Percentiles rank a stretch among this genome's conserved stretches.
Conservation (phyloP, 306 rosid species). For the Trifolium subterraneum region DNA sequence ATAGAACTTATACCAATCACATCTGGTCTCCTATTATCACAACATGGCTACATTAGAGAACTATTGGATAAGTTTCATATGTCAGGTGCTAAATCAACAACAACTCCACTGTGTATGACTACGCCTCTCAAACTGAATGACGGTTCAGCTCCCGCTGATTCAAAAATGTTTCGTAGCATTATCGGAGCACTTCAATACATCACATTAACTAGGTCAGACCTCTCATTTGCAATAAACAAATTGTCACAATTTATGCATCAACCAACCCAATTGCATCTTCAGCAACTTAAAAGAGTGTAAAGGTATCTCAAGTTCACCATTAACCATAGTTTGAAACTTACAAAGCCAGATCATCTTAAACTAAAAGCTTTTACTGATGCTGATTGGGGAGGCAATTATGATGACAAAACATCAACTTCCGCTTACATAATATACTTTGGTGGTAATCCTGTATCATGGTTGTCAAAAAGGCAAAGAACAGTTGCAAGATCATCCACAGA, state of each 20-base stretch:
- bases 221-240: too few relatives aligned
- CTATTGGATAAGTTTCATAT: neutral
- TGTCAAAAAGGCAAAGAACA: neutral
- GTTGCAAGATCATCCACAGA: neutral
- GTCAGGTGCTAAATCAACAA: too few relatives aligned
- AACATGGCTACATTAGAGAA: neutral
- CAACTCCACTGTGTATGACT: too few relatives aligned
- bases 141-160: too few relatives aligned
- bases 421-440: neutral
- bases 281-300: too few relatives aligned
- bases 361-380: neutral
- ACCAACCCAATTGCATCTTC: too few relatives aligned
- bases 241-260: too few relatives aligned
- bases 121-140: too few relatives aligned
- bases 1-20: neutral
- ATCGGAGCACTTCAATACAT: too few relatives aligned
- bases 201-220: neutral
- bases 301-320: too few relatives aligned
- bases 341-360: neutral
- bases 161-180: too few relatives aligned
- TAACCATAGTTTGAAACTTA: too few relatives aligned
- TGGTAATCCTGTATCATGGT: neutral
- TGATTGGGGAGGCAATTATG: neutral
- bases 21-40: neutral
- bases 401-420: neutral